Evolutionary conservation across 1,139 yeast genomes (phyloP).

Genomic region (Pichia sp.): DNA sequence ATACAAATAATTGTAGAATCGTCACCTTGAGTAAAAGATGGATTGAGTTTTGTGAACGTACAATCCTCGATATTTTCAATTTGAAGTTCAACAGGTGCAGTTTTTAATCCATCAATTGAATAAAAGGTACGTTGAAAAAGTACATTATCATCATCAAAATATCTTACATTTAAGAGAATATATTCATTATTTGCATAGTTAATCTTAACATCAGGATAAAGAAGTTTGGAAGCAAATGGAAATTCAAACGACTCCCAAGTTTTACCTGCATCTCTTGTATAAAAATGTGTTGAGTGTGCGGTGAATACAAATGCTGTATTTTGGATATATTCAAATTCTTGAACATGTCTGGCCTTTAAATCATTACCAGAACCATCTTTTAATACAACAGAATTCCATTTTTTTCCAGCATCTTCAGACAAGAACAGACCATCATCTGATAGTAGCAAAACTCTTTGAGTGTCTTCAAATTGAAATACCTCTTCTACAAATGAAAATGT

Average conservation of each 20-base stretch:
- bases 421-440: conserved; percentile 32
- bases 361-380: conserved; percentile 28
- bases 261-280: conserved; percentile 52
- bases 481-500: conserved; percentile 5
- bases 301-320: conserved; percentile 52
- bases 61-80: conserved; percentile 37
- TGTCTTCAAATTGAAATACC: conserved; percentile 49
- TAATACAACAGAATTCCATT: conserved; percentile 38
- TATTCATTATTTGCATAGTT: conserved; percentile 24
- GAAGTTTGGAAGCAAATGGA: background rate
- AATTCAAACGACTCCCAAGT: conserved; percentile 45
- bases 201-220: conserved; percentile 15
- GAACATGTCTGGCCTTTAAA: conserved; percentile 28
- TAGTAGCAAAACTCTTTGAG: conserved; percentile 40
- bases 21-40: conserved; percentile 35
- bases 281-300: conserved; percentile 35
- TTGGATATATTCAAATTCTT: conserved; percentile 38
- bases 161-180: conserved; percentile 18
- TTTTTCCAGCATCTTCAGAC: conserved; percentile 54
- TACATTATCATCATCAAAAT: conserved; percentile 14
- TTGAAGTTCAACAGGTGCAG: conserved; percentile 35
- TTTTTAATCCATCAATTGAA: conserved; percentile 48
- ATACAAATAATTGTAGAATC: conserved; percentile 47
- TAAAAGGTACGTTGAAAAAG: conserved; percentile 28
- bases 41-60: conserved; percentile 43